These are phyloP conservation scores for Pilobolus umbonatus DNA, from an alignment of 192 early-diverging fungal species.

Conservation along the genomic window DNA sequence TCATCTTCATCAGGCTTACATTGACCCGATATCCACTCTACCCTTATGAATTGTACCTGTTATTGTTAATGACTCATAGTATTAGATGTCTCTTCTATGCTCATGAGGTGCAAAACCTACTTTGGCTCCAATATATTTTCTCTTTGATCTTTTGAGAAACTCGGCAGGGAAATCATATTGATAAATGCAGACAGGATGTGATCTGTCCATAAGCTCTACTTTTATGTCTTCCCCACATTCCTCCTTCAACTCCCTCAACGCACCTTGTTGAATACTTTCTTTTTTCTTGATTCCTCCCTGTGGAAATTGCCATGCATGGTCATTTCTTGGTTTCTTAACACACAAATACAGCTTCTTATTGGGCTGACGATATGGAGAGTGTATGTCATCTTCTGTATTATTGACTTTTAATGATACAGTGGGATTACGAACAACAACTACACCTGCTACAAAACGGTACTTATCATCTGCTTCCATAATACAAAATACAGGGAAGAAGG, in stretches of 20 bases:
- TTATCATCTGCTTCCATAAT: too few relatives aligned
- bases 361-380: neutral
- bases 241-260: slow-evolving; percentile 62
- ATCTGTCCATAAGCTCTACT: slow-evolving; percentile 68
- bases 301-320: slow-evolving; percentile 71
- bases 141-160: slow-evolving; percentile 1
- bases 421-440: too few relatives aligned
- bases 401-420: too few relatives aligned
- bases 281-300: slow-evolving; percentile 54
- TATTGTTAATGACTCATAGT: neutral
- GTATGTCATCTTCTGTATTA: neutral
- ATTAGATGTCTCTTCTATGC: too few relatives aligned
- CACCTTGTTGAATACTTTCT: slow-evolving; percentile 71
- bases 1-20: slow-evolving; percentile 54
- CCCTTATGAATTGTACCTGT: slow-evolving; percentile 29
- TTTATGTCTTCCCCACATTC: slow-evolving; percentile 70
- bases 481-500: too few relatives aligned
- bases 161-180: slow-evolving; percentile 25
- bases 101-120: too few relatives aligned
- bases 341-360: slow-evolving; percentile 59
- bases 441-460: too few relatives aligned
- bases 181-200: slow-evolving; percentile 65
- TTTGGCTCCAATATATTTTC: slow-evolving; percentile 15
- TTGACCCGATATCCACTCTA: slow-evolving; percentile 78
- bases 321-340: slow-evolving; percentile 57